Evolutionary conservation across 768 basidiomycete species (phyloP).

Genomic region (Trametes cingulata): DNA sequence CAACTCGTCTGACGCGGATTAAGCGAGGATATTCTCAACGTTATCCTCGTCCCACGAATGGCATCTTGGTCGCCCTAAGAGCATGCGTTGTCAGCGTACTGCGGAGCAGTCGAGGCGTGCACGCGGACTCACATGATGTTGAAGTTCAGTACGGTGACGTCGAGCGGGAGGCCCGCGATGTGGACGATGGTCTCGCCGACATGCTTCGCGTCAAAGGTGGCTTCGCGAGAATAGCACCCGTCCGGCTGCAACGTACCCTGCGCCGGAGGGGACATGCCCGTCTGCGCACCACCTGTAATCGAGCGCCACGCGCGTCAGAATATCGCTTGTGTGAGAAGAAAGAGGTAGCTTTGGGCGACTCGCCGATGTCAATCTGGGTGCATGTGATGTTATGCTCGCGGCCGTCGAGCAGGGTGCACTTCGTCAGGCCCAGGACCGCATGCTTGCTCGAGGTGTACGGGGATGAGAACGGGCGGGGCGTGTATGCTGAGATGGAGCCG

Average conservation of each 20-base stretch:
- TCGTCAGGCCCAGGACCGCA: slow-evolving; percentile 75
- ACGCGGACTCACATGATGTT: slow-evolving; percentile 64
- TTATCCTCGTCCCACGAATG: slow-evolving; percentile 50
- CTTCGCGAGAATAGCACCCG: slow-evolving; percentile 56
- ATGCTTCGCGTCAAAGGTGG: slow-evolving; percentile 68
- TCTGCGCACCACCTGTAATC: slow-evolving; percentile 65
- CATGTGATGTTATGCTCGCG: slow-evolving; percentile 70
- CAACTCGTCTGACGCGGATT: too few species aligned
- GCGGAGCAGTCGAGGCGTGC: too few species aligned
- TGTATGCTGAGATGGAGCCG: slow-evolving; percentile 73
- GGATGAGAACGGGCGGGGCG: slow-evolving; percentile 61
- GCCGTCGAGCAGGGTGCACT: slow-evolving; percentile 76
- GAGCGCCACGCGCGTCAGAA: background rate
- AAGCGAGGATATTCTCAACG: background rate
- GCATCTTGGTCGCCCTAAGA: slow-evolving; percentile 46
- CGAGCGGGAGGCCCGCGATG: slow-evolving; percentile 65
- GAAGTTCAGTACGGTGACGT: slow-evolving; percentile 69
- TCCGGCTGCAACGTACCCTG: slow-evolving; percentile 68
- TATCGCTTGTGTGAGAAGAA: background rate
- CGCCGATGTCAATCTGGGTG: slow-evolving; percentile 84
- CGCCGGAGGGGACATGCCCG: slow-evolving; percentile 49
- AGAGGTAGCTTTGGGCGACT: background rate
- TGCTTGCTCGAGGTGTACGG: slow-evolving; percentile 83
- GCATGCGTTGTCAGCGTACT: background rate
- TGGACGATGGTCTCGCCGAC: slow-evolving; percentile 74